Evolutionary conservation across 352 stramenopile genomes (phyloP), one percentile per base, ranked within the genome.

Genomic region (Pythium folliculosum): DNA sequence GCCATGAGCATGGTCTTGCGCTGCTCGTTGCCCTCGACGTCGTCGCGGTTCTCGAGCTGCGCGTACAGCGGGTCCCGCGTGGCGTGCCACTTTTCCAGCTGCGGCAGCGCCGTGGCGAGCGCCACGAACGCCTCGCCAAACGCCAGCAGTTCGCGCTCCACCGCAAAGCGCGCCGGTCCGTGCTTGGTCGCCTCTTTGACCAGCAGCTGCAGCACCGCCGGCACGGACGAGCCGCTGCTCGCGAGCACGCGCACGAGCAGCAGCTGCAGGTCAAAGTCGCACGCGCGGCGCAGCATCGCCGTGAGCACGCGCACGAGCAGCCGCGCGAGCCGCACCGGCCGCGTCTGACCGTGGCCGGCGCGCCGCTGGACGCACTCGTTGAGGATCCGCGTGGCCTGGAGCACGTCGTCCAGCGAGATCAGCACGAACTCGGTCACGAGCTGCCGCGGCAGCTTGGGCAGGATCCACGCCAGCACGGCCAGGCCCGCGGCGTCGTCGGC

Each of bases 361-460:
- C 44, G 23, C 14, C 54, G 63, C 47, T 70, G 45, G 23, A 84
- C 49, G 3, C 61, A 59, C 17, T 56, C 54, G 45, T 65, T 68
- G 17, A 90, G 52, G 22, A 65, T 62, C n/a, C 60, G 66, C 9
- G 73, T 59, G 9, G 67, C 70, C 22, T 85, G 69, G 0, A 90
- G 63, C 10, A 90, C 53, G 17, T 89, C 80, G 60, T 81, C 70
- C 0, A 89, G 65, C 43, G 68, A 80, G 16, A 88, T 16, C 13
- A 86, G 69, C 12, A 88, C 64, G 73, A 79, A 88, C 66, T 90
- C 82, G 37, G 84, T 67, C 25, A 89, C 53, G 14, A 89, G 57
- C 13, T 63, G 27, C 16, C 53, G 73, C 0, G 82, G 80, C 53
- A 90, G 73, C 69, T 71, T 75, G 13, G 66, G 72, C 12, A 88